These are phyloP conservation scores for Sarocladium brachiariae DNA, from an alignment of 2,329 filamentous ascomycete species.

Conservation along the genomic window DNA sequence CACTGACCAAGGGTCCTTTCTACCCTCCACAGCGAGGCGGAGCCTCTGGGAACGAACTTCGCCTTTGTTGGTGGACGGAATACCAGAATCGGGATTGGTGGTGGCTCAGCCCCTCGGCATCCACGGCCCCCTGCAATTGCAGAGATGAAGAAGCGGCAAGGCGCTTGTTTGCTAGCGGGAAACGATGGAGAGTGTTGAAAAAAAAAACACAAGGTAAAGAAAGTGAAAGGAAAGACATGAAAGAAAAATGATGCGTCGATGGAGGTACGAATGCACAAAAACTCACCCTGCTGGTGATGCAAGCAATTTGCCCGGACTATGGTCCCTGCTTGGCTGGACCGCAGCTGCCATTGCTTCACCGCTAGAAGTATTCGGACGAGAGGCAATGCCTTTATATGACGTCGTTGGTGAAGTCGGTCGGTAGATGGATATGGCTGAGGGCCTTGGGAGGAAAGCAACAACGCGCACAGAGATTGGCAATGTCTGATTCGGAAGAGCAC, in stretches of 20 bases:
- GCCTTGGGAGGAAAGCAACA: too few species aligned
- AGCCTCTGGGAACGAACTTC: too few species aligned
- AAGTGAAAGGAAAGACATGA: neutral
- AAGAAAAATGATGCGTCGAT: neutral
- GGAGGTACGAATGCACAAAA: too few species aligned
- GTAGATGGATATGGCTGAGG: too few species aligned
- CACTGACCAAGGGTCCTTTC: conserved; percentile 6
- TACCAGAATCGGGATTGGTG: too few species aligned
- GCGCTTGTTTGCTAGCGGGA: neutral
- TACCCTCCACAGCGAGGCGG: conserved; percentile 1
- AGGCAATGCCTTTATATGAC: too few species aligned
- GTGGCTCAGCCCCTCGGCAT: conserved; percentile 5
- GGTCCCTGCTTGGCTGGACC: neutral
- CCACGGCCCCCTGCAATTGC: neutral
- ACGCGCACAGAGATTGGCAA: too few species aligned
- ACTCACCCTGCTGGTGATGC: neutral
- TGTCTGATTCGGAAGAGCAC: too few species aligned
- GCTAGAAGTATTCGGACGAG: too few species aligned
- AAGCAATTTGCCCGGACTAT: conserved; percentile 3
- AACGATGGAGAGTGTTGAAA: too few species aligned
- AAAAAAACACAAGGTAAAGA: neutral
- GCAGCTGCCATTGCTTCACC: conserved; percentile 1
- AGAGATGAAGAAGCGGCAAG: neutral
- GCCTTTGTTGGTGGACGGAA: too few species aligned
- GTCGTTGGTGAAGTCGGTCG: too few species aligned